Evolutionary conservation across 768 basidiomycete species (phyloP), one percentile per base, ranked within the genome.

Genomic region (Galerina marginata): DNA sequence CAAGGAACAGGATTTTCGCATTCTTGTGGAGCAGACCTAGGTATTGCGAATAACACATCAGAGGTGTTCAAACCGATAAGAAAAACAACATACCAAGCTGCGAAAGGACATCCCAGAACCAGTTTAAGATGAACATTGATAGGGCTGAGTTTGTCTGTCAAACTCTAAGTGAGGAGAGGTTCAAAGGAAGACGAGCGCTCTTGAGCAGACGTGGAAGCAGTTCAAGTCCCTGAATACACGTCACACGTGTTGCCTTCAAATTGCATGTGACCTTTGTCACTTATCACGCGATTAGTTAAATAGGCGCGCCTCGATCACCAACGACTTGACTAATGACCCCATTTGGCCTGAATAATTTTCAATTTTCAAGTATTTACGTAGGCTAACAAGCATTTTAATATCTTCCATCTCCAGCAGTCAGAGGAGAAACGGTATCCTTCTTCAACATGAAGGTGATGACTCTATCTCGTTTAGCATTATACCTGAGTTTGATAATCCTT

Each of bases 1-100:
- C 97, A 54, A 99, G 86, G 88, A 99, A 99, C 64, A 99, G 86
- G 74, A 99, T 97, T 86, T 99, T 99, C 66, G 97, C 97, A 74
- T 97, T 98, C 91, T 99, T 97, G 83, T 95, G 92, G 79, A 90
- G 70, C 69, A 96, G 83, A 65, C 95, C 95, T 96, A 64, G 38
- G 49, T 44, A 38, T 42, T 58, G 36, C 40, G 38, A 56, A 46
- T 38, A 62, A 59, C 45, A 59, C 56, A 60, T 62, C 58, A 61
- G 63, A 63, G 29, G 36, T 14, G 26, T 45, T 16, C 11, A 7
- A 59, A 9, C 6, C 43, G 60, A 46, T 10, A 33, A 43, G 38
- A 15, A 54, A 42, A 14, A 50, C 3, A 40, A 76, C 86, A 59
- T 73, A 98, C 96, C 96, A 45, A 98, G 91, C 72, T 92, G 89